Conservation (phyloP, 805 yeast species). For the Lachancea sp. region DNA sequence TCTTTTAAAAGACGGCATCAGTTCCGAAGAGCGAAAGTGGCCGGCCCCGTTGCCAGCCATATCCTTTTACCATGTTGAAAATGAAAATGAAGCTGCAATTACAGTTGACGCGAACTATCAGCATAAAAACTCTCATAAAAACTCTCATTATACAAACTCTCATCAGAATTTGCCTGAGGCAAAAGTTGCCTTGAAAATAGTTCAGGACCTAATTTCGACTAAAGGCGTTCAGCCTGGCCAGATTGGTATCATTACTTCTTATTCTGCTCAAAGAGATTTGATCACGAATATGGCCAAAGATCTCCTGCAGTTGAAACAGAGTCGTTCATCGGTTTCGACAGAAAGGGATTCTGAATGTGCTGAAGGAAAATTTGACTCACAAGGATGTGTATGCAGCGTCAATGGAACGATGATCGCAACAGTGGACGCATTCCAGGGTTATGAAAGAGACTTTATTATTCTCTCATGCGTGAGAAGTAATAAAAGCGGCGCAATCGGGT, state of each 20-base stretch:
- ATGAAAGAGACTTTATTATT: background rate
- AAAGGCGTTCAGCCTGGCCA: slow-evolving; percentile 40
- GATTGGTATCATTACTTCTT: slow-evolving; percentile 58
- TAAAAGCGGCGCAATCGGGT: background rate
- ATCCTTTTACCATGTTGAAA: background rate
- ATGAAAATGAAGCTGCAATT: slow-evolving; percentile 8
- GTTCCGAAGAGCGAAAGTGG: slow-evolving; percentile 39
- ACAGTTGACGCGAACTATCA: no score
- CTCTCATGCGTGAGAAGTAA: slow-evolving; percentile 3
- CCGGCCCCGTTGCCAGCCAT: slow-evolving; percentile 21
- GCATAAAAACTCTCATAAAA: no score
- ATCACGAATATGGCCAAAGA: slow-evolving; percentile 45
- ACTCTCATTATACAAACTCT: background rate
- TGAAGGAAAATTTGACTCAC: background rate
- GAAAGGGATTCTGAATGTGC: background rate
- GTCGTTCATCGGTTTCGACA: background rate
- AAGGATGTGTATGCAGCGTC: background rate
- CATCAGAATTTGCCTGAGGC: slow-evolving; percentile 48
- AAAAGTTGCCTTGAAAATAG: slow-evolving; percentile 35
- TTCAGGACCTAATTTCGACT: slow-evolving; percentile 42
- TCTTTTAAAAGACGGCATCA: slow-evolving; percentile 45
- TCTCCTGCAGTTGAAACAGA: slow-evolving; percentile 8
- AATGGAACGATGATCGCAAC: background rate
- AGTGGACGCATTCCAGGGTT: slow-evolving; percentile 1
- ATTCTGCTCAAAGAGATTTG: slow-evolving; percentile 57